phyloP scores from a whole-genome alignment of 2,329 filamentous ascomycete genomes.

The Cladosporium colombiae region DNA sequence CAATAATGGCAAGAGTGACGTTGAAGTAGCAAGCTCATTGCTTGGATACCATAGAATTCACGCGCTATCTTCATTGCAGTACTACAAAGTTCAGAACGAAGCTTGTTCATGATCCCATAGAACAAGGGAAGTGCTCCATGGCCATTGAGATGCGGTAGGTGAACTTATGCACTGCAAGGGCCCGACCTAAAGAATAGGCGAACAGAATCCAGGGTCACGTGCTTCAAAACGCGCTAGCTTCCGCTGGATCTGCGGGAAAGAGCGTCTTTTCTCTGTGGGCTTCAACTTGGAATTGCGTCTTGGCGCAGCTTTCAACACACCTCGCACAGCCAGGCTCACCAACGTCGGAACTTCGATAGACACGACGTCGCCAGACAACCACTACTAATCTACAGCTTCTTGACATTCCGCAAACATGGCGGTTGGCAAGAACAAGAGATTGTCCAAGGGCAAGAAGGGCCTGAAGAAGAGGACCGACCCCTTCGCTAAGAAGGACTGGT shows the following conservation, averaged over 20 bases:
- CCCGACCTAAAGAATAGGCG: background rate
- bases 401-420: conserved; percentile 55
- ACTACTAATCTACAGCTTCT: conserved; percentile 21
- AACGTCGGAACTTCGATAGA: conserved; percentile 15
- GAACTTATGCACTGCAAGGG: background rate
- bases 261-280: background rate
- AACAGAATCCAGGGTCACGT: background rate
- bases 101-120: background rate
- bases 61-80: background rate
- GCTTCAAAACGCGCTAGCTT: background rate
- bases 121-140: background rate
- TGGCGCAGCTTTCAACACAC: background rate
- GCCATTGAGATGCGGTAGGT: background rate
- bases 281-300: background rate
- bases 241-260: background rate
- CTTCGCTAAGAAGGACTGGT: conserved; percentile 98
- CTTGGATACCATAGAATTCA: background rate
- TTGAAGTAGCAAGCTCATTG: background rate
- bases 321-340: background rate
- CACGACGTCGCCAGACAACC: conserved; percentile 21
- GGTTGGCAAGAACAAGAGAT: conserved; percentile 98
- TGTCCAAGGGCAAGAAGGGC: conserved; percentile 99
- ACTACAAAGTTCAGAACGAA: background rate
- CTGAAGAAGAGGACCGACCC: conserved; percentile 99
- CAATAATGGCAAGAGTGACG: background rate